phyloP scores from a whole-genome alignment of 2,329 filamentous ascomycete species.

The Pseudogymnoascus sp. region DNA sequence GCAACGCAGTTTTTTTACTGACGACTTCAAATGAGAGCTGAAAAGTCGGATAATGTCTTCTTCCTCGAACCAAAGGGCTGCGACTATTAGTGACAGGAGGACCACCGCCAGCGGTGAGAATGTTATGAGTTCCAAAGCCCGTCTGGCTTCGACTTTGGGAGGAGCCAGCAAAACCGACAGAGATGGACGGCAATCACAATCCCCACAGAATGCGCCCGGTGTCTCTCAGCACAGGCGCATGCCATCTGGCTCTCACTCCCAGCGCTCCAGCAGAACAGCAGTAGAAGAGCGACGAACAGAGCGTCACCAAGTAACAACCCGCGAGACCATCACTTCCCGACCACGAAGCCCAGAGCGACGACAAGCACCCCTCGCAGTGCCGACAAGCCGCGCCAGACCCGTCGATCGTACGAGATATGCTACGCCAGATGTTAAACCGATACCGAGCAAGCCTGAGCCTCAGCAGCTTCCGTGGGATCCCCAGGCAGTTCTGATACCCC shows the following conservation, averaged over 20 bases:
- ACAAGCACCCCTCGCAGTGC: conserved; percentile 15
- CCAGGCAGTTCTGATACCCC: conserved; percentile 61
- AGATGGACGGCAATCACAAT: conserved; percentile 21
- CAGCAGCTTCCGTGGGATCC: conserved; percentile 65
- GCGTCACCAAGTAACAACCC: conserved; percentile 47
- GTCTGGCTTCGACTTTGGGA: conserved; percentile 21
- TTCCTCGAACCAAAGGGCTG: conserved; percentile 24
- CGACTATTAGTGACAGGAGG: conserved; percentile 24
- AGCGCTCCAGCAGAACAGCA: conserved; percentile 38
- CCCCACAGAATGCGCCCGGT: conserved; percentile 19
- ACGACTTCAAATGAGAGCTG: neutral
- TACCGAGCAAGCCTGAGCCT: conserved; percentile 37
- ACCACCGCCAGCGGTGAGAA: conserved; percentile 21
- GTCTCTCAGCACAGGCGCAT: conserved; percentile 44
- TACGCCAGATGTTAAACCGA: conserved; percentile 22
- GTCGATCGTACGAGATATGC: conserved; percentile 19
- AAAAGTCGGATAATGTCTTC: conserved; percentile 24
- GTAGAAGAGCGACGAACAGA: conserved; percentile 45
- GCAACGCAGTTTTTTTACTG: neutral
- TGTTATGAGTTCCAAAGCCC: conserved; percentile 22
- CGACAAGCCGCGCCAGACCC: conserved; percentile 17
- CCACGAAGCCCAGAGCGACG: conserved; percentile 47
- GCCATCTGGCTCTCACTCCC: conserved; percentile 40
- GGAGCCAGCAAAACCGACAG: conserved; percentile 20
- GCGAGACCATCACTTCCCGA: conserved; percentile 52